Evolutionary conservation across 78 protist genomes (phyloP).

Genomic region (Creolimax fragrantissima): DNA sequence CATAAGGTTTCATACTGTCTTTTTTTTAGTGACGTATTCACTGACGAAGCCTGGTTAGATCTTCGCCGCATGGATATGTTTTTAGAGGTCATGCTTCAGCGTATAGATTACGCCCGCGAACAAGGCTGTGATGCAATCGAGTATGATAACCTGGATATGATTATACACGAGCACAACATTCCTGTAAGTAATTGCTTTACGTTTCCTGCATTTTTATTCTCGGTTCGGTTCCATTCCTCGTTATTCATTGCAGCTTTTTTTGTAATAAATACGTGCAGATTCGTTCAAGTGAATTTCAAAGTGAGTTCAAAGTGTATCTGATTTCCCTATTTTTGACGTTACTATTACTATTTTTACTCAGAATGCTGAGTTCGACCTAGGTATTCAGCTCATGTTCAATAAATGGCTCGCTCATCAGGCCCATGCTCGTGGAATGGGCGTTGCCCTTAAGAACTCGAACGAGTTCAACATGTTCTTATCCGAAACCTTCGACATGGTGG

Average conservation of each 20-base stretch:
- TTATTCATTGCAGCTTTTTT: too few species aligned
- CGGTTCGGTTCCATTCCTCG: too few species aligned
- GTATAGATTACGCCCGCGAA: background rate
- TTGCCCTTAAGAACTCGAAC: conserved; percentile 15
- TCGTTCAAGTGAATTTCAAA: too few species aligned
- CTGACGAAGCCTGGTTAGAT: conserved; percentile 6
- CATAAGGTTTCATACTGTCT: background rate
- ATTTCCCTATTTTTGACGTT: too few species aligned
- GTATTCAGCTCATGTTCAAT: background rate
- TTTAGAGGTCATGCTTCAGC: background rate
- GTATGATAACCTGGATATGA: conserved; percentile 8
- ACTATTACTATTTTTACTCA: too few species aligned
- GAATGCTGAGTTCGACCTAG: background rate
- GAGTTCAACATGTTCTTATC: background rate
- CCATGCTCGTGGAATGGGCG: conserved; percentile 17
- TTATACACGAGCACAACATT: conserved; percentile 1
- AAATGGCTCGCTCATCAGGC: conserved; percentile 7
- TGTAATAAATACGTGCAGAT: too few species aligned
- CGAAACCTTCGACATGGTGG: conserved; percentile 20
- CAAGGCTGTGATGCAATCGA: conserved; percentile 19
- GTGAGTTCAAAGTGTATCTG: too few species aligned
- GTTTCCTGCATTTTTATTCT: too few species aligned
- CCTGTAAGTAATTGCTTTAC: background rate
- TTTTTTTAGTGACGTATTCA: background rate
- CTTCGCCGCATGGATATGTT: conserved; percentile 5